phyloP scores from a whole-genome alignment of 164 flowering plant genomes.

The Berberis vulgaris region DNA sequence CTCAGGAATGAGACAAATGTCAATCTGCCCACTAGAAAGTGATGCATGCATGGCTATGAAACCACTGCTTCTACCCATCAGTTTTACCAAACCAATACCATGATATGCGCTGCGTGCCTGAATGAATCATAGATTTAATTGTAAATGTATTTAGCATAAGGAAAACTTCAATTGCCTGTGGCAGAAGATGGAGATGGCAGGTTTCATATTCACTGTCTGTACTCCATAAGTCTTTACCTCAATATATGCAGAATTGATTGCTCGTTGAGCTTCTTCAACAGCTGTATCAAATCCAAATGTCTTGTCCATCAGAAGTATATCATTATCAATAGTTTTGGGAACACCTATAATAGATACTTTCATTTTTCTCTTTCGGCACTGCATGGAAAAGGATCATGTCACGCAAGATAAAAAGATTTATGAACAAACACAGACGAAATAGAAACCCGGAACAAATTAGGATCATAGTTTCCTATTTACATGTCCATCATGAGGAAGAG shows the following conservation, averaged over 20 bases:
- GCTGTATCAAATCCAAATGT: background rate
- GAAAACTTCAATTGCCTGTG: background rate
- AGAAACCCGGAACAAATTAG: no score
- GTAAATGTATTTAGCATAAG: background rate
- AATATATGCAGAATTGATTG: conserved; percentile 10
- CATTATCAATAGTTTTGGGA: background rate
- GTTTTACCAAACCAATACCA: conserved; percentile 40
- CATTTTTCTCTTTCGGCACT: background rate
- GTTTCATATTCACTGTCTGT: background rate
- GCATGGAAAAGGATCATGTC: background rate
- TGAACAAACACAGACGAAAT: background rate
- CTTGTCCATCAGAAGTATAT: conserved; percentile 37
- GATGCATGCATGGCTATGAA: conserved; percentile 48
- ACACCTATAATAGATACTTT: background rate
- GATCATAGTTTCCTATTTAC: no score
- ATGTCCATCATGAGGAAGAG: no score
- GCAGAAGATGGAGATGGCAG: background rate
- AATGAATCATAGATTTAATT: background rate
- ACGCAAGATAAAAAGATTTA: background rate
- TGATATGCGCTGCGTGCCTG: conserved; percentile 46
- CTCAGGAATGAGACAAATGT: conserved; percentile 43
- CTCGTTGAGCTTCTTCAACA: conserved; percentile 26
- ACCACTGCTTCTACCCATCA: conserved; percentile 49
- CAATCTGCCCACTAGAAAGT: conserved; percentile 39
- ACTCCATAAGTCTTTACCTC: background rate